Evolutionary conservation across 352 stramenopile species (phyloP).

Genomic region (Pythium pyrilobum): DNA sequence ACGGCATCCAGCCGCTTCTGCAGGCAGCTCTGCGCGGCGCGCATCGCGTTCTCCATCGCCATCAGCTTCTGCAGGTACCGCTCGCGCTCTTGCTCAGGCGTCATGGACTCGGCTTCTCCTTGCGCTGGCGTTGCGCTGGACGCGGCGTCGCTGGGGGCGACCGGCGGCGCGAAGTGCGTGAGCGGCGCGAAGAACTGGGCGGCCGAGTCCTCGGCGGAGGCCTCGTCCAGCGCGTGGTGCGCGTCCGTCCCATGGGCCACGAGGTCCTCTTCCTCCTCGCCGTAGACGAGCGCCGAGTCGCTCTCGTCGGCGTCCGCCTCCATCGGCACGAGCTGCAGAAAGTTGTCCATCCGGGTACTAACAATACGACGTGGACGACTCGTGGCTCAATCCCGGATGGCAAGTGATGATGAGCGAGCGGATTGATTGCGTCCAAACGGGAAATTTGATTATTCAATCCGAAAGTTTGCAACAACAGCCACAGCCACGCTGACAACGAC

Average conservation of each 20-base stretch:
- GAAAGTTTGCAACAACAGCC: too few species aligned
- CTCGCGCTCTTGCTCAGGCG: constrained; percentile 31
- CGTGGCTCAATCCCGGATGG: too few species aligned
- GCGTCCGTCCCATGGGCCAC: constrained; percentile 19
- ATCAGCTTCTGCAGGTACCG: constrained; percentile 34
- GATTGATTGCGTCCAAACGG: too few species aligned
- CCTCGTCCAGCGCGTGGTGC: constrained; percentile 23
- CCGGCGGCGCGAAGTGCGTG: background rate
- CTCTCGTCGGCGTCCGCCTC: constrained; percentile 27
- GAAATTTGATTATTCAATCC: too few species aligned
- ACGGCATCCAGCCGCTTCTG: constrained; percentile 48
- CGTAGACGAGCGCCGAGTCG: constrained; percentile 43
- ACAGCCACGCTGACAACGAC: too few species aligned
- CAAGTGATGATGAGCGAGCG: too few species aligned
- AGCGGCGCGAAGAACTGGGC: constrained; percentile 17
- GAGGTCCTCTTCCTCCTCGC: constrained; percentile 34
- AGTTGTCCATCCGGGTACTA: constrained; percentile 35
- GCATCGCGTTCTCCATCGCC: constrained; percentile 37
- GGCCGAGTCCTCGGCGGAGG: constrained; percentile 1
- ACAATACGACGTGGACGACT: too few species aligned
- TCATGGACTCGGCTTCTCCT: background rate
- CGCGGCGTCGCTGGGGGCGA: background rate
- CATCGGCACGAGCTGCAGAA: constrained; percentile 48
- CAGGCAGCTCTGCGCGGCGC: constrained; percentile 23
- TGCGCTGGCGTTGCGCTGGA: background rate